Conservation (phyloP, 2,329 filamentous ascomycete genomes). For the Phaeosphaeria sp. region DNA sequence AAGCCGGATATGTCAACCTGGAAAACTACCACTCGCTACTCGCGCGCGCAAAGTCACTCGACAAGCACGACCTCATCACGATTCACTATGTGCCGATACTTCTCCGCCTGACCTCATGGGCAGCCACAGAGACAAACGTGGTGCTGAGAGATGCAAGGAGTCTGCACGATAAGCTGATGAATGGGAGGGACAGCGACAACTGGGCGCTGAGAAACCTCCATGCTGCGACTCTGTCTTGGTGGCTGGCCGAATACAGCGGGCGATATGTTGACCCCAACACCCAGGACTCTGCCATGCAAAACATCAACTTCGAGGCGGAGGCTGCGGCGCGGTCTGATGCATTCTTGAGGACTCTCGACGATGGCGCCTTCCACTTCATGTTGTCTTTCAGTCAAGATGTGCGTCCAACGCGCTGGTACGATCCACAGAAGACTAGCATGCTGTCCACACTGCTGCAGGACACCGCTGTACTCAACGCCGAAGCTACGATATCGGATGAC, state of each 20-base stretch:
- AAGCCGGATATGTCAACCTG: slow-evolving; percentile 72
- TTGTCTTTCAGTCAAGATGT: slow-evolving; percentile 84
- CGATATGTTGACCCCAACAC: slow-evolving; percentile 80
- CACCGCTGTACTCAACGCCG: slow-evolving; percentile 71
- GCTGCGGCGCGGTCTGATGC: slow-evolving; percentile 73
- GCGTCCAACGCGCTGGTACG: slow-evolving; percentile 82
- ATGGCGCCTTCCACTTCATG: slow-evolving; percentile 92
- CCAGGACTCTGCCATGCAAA: slow-evolving; percentile 54
- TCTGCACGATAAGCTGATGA: slow-evolving; percentile 72
- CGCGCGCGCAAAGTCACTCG: slow-evolving; percentile 69
- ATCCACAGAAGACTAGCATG: slow-evolving; percentile 83
- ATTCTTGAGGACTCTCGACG: slow-evolving; percentile 79
- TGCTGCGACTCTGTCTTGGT: slow-evolving; percentile 80
- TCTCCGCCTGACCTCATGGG: slow-evolving; percentile 76
- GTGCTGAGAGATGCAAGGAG: slow-evolving; percentile 73
- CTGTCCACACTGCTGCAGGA: slow-evolving; percentile 84
- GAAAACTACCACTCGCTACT: slow-evolving; percentile 79
- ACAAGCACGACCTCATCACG: slow-evolving; percentile 76
- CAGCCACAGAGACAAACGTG: slow-evolving; percentile 75
- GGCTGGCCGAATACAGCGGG: slow-evolving; percentile 92
- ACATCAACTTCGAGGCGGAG: slow-evolving; percentile 71
- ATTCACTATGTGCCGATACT: slow-evolving; percentile 86
- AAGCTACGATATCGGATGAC: slow-evolving; percentile 71
- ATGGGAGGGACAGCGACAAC: slow-evolving; percentile 68
- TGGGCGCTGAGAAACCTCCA: slow-evolving; percentile 81